Base-by-base conservation (phyloP, 1,139 yeast genomes). In the Magnusiomyces suaveolens region DNA sequence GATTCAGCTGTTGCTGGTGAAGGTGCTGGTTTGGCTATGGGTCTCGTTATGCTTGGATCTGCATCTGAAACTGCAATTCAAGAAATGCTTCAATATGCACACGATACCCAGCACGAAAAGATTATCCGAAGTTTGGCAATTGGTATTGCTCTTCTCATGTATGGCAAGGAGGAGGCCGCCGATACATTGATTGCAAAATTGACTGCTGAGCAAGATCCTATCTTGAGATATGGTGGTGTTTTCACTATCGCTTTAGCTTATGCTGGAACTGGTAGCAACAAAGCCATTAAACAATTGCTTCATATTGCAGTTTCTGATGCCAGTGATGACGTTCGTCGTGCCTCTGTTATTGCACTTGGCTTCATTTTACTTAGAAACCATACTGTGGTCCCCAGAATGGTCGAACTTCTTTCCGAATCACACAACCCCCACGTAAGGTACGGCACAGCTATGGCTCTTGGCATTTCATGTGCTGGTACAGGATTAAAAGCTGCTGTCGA, bases 351-450 rank as follows among this genome's bases (percentile, higher is more conserved):
- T 71, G 83, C 90, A n/a, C 78, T 92, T 55, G 99, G 99, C 41
- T 92, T 94, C 72, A 84, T 92, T 54, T 77, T 92, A 63, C 78
- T 92, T 60, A 85, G 96, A 66, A 95, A 90, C 70, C 87, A 88
- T 69, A 84, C 92, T 36, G 89, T 96, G 0, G 92, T 94, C 38
- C 98, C 98, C 58, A 86, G 95, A 64, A 86, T 94, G 73, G 97
- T 92, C 43, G 96, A 90, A 69, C 77, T 92, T 59, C 77, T 94
- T 63, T 82, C 96, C 0, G 96, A 90, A 71, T 87, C 96, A 0
- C 97, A 92, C 70, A 94, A 92, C 68, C 96, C 98, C 18, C 97
- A 94, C 68, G 98, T 94, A 36, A 87, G 99, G 71, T 92, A 94
- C 68, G 99, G 99, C 73, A 86, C 97, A 46, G 96, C 97, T 1